A percentile compares a stretch with the other conserved stretches of the same genome.
Evolutionary conservation across 1,284 basidiomycete species (phyloP).

Genomic region (Cutaneotrichosporon cyanovorans): DNA sequence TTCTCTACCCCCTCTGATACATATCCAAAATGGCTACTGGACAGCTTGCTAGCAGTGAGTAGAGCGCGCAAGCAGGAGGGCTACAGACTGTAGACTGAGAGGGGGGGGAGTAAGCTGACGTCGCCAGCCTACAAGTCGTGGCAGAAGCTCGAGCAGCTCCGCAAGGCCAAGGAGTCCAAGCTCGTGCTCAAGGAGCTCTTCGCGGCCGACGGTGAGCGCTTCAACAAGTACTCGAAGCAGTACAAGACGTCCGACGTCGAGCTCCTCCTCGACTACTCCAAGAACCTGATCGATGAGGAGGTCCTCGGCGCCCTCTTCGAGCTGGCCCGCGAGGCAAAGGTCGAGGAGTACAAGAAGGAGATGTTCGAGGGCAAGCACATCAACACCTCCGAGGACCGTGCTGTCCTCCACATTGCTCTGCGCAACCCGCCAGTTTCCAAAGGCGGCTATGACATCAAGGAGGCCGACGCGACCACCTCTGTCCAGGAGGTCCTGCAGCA

Average conservation of each 20-base stretch:
- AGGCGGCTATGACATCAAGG: constrained; percentile 58
- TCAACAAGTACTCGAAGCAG: constrained; percentile 71
- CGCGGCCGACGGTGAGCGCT: constrained; percentile 73
- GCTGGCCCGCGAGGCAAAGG: constrained; percentile 75
- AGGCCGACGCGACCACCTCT: constrained; percentile 68
- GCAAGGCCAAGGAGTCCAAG: constrained; percentile 64
- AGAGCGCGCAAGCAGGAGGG: background rate
- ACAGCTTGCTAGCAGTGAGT: constrained; percentile 38
- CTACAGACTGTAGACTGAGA: too few species aligned
- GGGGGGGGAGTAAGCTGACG: background rate
- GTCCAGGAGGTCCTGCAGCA: constrained; percentile 78
- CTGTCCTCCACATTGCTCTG: constrained; percentile 90
- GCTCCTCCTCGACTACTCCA: constrained; percentile 91
- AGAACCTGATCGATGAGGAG: constrained; percentile 87
- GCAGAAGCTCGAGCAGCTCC: constrained; percentile 82
- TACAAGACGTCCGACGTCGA: constrained; percentile 67
- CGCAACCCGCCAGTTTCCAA: constrained; percentile 61
- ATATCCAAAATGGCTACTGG: constrained; percentile 35
- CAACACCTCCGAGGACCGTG: constrained; percentile 95
- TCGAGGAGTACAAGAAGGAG: constrained; percentile 78
- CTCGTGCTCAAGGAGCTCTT: constrained; percentile 89
- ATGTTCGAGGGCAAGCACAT: constrained; percentile 97
- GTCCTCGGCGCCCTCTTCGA: constrained; percentile 68
- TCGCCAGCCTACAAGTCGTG: constrained; percentile 71
- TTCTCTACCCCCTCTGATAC: background rate